These are phyloP conservation scores for Pelargonium myrrhifolium DNA, from an alignment of 441 rosid species.

Conservation along the genomic window DNA sequence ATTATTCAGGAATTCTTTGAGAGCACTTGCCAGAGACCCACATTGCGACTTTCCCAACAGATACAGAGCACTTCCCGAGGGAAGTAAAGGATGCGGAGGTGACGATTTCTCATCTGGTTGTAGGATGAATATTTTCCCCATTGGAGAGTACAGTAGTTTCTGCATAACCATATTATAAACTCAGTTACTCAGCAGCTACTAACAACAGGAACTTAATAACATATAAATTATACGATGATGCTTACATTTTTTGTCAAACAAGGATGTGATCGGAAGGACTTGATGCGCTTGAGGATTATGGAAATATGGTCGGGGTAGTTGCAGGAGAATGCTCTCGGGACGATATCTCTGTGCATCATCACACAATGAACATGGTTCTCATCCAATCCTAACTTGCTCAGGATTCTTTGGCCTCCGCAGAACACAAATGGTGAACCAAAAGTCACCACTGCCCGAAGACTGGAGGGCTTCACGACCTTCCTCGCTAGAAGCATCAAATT, in stretches of 20 bases:
- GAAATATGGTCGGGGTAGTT: conserved; percentile 78
- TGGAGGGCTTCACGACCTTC: conserved; percentile 43
- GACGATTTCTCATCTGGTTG: conserved; percentile 72
- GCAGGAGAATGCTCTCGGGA: conserved; percentile 95
- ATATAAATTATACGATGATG: background rate
- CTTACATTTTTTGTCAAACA: conserved; percentile 70
- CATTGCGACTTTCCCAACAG: conserved; percentile 34
- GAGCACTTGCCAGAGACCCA: conserved; percentile 26
- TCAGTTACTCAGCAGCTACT: background rate
- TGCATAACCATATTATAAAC: conserved; percentile 22
- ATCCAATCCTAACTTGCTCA: conserved; percentile 58
- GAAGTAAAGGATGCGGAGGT: conserved; percentile 71
- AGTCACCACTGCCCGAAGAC: conserved; percentile 62
- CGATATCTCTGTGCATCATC: conserved; percentile 90
- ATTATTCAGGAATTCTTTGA: conserved; percentile 56
- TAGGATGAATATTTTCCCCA: conserved; percentile 71
- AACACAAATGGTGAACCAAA: conserved; percentile 86
- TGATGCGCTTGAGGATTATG: conserved; percentile 56
- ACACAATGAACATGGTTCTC: conserved; percentile 60
- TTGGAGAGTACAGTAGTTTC: conserved; percentile 68
- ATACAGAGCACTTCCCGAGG: conserved; percentile 60
- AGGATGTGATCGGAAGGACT: conserved; percentile 68
- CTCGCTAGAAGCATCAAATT: conserved; percentile 61
- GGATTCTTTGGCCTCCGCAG: conserved; percentile 68
- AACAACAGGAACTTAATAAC: background rate